Conservation (phyloP, 345 rosid genomes). For the Erucastrum elatum region DNA sequence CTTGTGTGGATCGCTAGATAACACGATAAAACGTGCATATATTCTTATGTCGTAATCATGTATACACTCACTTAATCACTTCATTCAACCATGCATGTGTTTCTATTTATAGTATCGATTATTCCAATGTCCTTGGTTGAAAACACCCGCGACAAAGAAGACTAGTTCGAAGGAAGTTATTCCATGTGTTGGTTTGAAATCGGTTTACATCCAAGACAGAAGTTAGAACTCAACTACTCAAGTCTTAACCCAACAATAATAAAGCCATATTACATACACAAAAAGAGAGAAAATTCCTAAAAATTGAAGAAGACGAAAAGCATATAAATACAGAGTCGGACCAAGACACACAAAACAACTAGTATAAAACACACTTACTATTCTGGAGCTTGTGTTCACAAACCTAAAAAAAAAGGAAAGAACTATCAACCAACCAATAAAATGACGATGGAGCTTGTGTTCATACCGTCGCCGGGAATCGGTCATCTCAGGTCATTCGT, state of each 20-base stretch:
- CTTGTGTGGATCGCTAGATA: slow-evolving; percentile 19
- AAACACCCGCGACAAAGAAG: slow-evolving; percentile 23
- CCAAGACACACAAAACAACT: background rate
- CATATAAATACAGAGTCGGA: slow-evolving; percentile 12
- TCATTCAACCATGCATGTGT: background rate
- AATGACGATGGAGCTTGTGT: background rate
- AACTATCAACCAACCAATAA: background rate
- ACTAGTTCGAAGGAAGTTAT: slow-evolving; percentile 12
- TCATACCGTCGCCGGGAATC: background rate
- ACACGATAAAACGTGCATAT: background rate
- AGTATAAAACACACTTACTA: background rate
- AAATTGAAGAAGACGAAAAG: background rate
- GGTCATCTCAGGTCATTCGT: background rate
- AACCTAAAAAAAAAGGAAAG: background rate
- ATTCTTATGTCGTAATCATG: background rate
- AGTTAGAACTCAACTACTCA: background rate
- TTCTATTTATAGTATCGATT: background rate
- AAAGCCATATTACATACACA: background rate
- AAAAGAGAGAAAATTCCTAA: background rate
- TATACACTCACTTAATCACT: background rate
- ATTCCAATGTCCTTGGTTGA: background rate
- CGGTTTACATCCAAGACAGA: background rate
- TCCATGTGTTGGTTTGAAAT: slow-evolving; percentile 5
- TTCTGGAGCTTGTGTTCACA: background rate
- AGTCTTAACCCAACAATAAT: background rate